Conservation (phyloP, 441 rosid species). For the Populus tomentosa region DNA sequence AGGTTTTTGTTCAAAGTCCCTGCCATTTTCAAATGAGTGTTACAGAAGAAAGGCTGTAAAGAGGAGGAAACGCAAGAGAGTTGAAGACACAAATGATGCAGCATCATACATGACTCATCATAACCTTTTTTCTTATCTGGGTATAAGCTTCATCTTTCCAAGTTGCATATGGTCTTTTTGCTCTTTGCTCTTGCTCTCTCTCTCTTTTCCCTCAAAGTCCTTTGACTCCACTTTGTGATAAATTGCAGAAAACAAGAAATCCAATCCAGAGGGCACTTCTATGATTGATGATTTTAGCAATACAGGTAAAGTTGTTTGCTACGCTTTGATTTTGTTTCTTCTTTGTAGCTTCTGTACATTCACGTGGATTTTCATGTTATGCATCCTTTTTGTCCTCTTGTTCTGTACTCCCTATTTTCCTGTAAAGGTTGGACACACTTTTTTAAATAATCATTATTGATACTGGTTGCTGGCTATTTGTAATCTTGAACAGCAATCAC, state of each 20-base stretch:
- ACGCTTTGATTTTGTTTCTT: neutral
- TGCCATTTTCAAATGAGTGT: constrained; percentile 54
- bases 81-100: constrained; percentile 54
- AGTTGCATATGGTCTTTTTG: constrained; percentile 7
- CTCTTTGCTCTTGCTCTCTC: constrained; percentile 5
- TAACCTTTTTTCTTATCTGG: constrained; percentile 64
- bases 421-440: neutral
- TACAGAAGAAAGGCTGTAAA: constrained; percentile 51
- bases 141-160: constrained; percentile 36
- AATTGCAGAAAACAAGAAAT: constrained; percentile 61
- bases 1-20: constrained; percentile 55
- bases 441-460: neutral
- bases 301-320: constrained; percentile 28
- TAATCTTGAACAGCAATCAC: constrained; percentile 28
- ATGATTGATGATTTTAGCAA: constrained; percentile 57
- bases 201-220: neutral
- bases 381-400: neutral
- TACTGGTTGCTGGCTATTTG: constrained; percentile 2
- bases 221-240: constrained; percentile 4
- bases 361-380: neutral
- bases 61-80: constrained; percentile 75
- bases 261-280: constrained; percentile 50
- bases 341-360: neutral
- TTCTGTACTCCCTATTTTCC: neutral
- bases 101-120: constrained; percentile 56